Conservation (phyloP, 306 rosid genomes). For the Ormosia semicastrata region DNA sequence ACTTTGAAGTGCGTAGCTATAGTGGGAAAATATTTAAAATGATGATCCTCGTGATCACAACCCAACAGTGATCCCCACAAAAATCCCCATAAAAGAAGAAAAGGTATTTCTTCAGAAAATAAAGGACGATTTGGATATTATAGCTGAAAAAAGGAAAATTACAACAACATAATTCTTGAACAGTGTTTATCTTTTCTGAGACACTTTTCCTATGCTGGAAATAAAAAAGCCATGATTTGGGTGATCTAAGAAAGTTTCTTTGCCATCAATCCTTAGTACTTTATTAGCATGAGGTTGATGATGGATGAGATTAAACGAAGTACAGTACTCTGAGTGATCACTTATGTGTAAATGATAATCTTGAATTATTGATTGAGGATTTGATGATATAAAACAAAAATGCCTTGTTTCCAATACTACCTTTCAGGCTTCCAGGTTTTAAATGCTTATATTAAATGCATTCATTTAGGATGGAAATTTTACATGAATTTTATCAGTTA, state of each 20-base stretch:
- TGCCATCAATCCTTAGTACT: constrained; percentile 20
- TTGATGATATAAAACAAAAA: neutral
- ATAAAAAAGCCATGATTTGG: constrained; percentile 26
- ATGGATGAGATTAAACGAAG: constrained; percentile 4
- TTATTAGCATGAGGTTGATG: constrained; percentile 15
- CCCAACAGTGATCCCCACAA: constrained; percentile 38
- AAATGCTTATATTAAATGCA: neutral
- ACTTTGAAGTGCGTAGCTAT: constrained; percentile 27
- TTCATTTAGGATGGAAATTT: neutral
- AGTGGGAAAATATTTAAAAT: constrained; percentile 22
- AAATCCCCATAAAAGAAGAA: constrained; percentile 14
- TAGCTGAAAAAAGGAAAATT: constrained; percentile 1
- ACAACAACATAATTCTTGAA: constrained; percentile 19
- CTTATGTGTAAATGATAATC: neutral
- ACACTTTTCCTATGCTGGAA: constrained; percentile 25
- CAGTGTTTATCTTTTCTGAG: constrained; percentile 31
- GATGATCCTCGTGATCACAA: constrained; percentile 43
- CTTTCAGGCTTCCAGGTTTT: neutral
- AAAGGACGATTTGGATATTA: constrained; percentile 19
- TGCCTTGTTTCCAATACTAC: neutral
- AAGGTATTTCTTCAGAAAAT: neutral
- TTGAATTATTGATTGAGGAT: neutral
- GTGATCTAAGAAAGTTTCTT: constrained; percentile 27
- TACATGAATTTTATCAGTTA: neutral
- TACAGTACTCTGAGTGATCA: neutral